Base-by-base conservation (phyloP, 257 asterid genomes). In the Coffea canephora region DNA sequence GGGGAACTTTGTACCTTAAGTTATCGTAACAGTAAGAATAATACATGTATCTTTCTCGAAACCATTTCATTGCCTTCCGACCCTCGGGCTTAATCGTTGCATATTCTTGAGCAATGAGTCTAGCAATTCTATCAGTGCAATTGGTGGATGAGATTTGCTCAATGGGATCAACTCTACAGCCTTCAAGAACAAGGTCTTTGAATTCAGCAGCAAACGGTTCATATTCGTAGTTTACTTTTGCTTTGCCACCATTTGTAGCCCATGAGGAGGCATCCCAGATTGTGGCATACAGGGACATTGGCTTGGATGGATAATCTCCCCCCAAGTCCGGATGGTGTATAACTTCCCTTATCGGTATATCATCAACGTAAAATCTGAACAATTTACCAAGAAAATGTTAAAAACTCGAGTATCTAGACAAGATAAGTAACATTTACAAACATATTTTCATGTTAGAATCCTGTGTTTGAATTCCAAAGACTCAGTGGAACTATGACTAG, bases 261-360 rank as follows among this genome's bases (percentile, higher is more conserved):
- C 99, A 95, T 3, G 92, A 74, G 0, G 99, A 95, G 8, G 97
- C 99, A 50, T 95, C 99, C 99, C 99, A 95, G 15, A 95, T 93
- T 73, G 99, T 95, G 75, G 96, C 98, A 76, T 95, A 95, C 2
- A 93, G 75, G 36, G 99, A 90, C 99, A 95, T 95, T 9, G 99
- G 97, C 85, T 95, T 95, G 2, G 97, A 86, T 6, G 99, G 99
- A 65, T 82, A 95, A 76, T 93, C 99, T 15, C 98, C 96, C 19
- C 87, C 80, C 95, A 93, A 93, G 70, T 77, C 86, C 1, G 80
- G 78, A 21, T 86, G 71, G 8, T 88, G 89, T 0, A 84, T 66
- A 16, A 95, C 81, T 79, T 95, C 91, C 41, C 98, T 82, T 45
- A 95, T 92, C 3, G 99, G 99, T n/a, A 90, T 84, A 4, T 91